Percentiles rank a stretch among this genome's conserved stretches.
phyloP scores from a whole-genome alignment of 345 rosid species.

The Eucalyptus cloeziana region DNA sequence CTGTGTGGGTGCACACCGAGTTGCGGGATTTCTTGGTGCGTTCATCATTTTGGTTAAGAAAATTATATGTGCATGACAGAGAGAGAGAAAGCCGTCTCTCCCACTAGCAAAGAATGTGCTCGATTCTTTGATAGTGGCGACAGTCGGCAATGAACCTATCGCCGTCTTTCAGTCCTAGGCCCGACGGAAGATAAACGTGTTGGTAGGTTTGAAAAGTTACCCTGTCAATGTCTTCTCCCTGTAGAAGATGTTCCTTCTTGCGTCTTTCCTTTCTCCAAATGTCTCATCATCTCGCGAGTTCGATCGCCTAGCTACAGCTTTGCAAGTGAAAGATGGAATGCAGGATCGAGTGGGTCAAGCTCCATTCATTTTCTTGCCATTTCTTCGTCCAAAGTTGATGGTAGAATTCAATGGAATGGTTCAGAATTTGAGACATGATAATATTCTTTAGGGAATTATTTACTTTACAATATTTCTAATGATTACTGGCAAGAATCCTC shows the following conservation, averaged over 20 bases:
- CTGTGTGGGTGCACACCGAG: neutral
- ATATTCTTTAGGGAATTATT: too few relatives aligned
- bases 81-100: neutral
- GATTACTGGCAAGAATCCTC: accelerated
- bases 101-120: neutral
- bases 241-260: neutral
- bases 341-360: neutral
- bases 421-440: too few relatives aligned
- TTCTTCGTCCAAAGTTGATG: neutral
- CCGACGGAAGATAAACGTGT: neutral
- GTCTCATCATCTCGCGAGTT: neutral
- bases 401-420: neutral
- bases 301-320: neutral
- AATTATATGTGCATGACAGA: neutral
- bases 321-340: neutral
- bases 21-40: neutral
- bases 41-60: neutral
- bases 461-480: too few relatives aligned
- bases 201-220: neutral
- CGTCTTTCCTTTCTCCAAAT: neutral
- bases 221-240: neutral
- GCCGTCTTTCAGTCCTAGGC: neutral
- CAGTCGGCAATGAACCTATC: neutral
- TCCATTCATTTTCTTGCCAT: neutral
- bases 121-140: neutral